Evolutionary conservation across 305 asterid genomes (phyloP).

Genomic region (Fraxinus ornus): DNA sequence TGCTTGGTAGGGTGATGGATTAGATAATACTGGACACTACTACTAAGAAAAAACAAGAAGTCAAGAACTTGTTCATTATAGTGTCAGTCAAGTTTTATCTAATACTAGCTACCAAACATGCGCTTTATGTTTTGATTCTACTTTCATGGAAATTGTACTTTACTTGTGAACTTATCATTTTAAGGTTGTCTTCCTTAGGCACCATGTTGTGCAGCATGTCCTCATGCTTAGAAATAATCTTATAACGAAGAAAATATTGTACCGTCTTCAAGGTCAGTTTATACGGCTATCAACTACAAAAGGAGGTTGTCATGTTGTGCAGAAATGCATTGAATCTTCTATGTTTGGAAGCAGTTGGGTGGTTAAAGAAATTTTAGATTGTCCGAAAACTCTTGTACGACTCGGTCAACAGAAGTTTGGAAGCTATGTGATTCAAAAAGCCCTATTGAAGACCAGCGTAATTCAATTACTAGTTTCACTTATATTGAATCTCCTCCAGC

Average conservation of each 20-base stretch:
- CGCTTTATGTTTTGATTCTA: background rate
- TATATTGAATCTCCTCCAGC: background rate
- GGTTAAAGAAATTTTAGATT: constrained; percentile 23
- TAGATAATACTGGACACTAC: background rate
- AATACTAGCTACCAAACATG: background rate
- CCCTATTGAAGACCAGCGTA: constrained; percentile 26
- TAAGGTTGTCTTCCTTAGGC: background rate
- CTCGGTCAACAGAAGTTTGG: constrained; percentile 30
- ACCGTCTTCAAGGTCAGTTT: constrained; percentile 14
- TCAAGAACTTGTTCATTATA: background rate
- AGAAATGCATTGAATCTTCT: constrained; percentile 33
- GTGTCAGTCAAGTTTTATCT: background rate
- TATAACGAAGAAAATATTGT: background rate
- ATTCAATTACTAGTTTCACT: background rate
- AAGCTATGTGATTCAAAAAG: constrained; percentile 35
- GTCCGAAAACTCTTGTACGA: background rate
- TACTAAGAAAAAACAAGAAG: background rate
- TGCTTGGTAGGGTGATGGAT: background rate
- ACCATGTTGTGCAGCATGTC: background rate
- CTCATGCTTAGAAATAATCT: background rate
- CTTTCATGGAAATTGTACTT: background rate
- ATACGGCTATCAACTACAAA: constrained; percentile 19
- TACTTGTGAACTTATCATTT: background rate
- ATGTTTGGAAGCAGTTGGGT: background rate
- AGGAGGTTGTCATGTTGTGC: constrained; percentile 35